These are phyloP conservation scores for Elsinoe ampelina DNA, from an alignment of 2,329 filamentous ascomycete species.

Conservation along the genomic window DNA sequence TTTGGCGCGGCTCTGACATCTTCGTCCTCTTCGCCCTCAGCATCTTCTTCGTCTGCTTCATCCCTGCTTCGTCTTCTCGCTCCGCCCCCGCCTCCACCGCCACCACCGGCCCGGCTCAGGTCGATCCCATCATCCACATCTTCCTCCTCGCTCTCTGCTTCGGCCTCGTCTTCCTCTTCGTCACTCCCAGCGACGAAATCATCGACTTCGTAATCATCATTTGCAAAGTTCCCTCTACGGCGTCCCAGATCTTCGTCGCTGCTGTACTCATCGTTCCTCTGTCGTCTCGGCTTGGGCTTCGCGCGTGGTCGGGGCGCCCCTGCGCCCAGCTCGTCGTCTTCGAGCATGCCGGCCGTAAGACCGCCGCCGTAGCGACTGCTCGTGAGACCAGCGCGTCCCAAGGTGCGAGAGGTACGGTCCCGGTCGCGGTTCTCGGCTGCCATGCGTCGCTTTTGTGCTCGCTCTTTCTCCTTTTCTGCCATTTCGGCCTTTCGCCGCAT, in stretches of 20 bases:
- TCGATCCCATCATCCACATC: conserved; percentile 37
- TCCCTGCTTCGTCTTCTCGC: conserved; percentile 21
- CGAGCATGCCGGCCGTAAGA: conserved; percentile 60
- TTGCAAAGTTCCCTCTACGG: conserved; percentile 49
- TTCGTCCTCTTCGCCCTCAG: conserved; percentile 26
- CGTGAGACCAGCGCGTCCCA: conserved; percentile 41
- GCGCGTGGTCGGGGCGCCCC: conserved; percentile 19
- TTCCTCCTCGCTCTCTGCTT: conserved; percentile 47
- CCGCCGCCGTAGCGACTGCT: conserved; percentile 43
- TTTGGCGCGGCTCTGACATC: conserved; percentile 20
- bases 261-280: conserved; percentile 43
- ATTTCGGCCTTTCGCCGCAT: conserved; percentile 64
- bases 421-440: conserved; percentile 57
- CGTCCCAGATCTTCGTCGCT: conserved; percentile 72
- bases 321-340: conserved; percentile 46
- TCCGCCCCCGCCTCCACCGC: conserved; percentile 1
- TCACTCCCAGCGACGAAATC: conserved; percentile 70
- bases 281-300: conserved; percentile 27
- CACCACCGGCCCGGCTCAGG: conserved; percentile 17
- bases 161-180: conserved; percentile 52
- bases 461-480: conserved; percentile 63
- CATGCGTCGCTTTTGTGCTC: conserved; percentile 56
- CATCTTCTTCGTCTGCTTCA: conserved; percentile 29
- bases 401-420: conserved; percentile 42
- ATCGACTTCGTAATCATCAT: conserved; percentile 70